Conservation (phyloP, 306 rosid genomes). For the Ormosia emarginata region DNA sequence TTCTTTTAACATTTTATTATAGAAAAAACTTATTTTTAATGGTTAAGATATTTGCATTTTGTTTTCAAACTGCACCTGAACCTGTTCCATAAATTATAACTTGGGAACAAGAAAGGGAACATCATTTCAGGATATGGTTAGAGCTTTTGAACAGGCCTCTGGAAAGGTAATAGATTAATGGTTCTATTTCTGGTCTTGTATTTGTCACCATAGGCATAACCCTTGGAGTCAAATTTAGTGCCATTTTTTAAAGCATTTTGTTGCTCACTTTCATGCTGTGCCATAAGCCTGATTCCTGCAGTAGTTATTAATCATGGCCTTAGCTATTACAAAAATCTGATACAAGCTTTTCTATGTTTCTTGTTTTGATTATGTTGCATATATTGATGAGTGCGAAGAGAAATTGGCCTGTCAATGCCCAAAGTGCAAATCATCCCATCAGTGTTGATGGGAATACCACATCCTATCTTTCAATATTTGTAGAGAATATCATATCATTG, state of each 20-base stretch:
- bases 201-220: background rate
- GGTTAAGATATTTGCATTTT: too few relatives aligned
- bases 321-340: background rate
- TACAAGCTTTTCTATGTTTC: background rate
- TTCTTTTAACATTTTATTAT: too few relatives aligned
- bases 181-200: background rate
- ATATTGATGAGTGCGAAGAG: constrained; percentile 84
- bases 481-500: too few relatives aligned
- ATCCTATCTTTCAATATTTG: too few relatives aligned
- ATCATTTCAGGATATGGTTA: constrained; percentile 89
- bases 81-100: constrained; percentile 35
- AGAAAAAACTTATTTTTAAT: too few relatives aligned
- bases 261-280: background rate
- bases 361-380: constrained; percentile 38
- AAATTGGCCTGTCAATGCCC: constrained; percentile 74
- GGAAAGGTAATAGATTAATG: constrained; percentile 57
- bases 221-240: background rate
- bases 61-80: too few relatives aligned
- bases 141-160: constrained; percentile 87
- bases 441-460: too few relatives aligned
- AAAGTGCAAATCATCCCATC: constrained; percentile 47
- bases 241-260: background rate
- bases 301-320: background rate
- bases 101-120: constrained; percentile 96
- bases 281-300: background rate